phyloP scores from a whole-genome alignment of 2,329 filamentous ascomycete genomes.

The Cordyceps pruinosa region DNA sequence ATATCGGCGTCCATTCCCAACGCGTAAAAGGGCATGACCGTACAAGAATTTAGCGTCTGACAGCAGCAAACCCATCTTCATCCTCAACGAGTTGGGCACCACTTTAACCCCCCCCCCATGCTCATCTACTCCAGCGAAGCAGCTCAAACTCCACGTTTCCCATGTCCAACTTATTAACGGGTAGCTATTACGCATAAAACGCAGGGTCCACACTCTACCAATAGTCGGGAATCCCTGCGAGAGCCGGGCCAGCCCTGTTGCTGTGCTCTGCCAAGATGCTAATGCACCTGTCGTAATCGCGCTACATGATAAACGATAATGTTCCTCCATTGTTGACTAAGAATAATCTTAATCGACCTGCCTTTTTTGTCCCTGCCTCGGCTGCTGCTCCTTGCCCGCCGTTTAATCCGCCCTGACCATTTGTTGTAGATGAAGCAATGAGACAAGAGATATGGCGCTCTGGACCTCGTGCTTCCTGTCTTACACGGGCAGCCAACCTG shows the following conservation, averaged over 20 bases:
- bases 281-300: conserved; percentile 1
- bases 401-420: neutral
- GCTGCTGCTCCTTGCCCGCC: neutral
- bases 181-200: neutral
- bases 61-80: neutral
- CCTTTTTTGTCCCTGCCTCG: neutral
- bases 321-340: neutral
- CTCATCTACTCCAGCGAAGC: neutral
- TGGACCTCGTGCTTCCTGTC: neutral
- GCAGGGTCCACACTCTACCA: neutral
- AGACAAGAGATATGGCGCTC: neutral
- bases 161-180: neutral
- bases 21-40: neutral
- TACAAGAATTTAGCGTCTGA: neutral
- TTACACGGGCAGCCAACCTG: neutral
- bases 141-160: neutral
- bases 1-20: neutral
- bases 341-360: neutral
- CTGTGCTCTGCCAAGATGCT: neutral
- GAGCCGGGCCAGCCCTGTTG: neutral
- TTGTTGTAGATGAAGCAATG: neutral
- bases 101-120: neutral
- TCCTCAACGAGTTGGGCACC: neutral
- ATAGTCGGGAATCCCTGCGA: neutral
- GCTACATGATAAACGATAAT: neutral